phyloP scores from a whole-genome alignment of 371 early-diverging fungal genomes.

The Synchytrium microbalum region DNA sequence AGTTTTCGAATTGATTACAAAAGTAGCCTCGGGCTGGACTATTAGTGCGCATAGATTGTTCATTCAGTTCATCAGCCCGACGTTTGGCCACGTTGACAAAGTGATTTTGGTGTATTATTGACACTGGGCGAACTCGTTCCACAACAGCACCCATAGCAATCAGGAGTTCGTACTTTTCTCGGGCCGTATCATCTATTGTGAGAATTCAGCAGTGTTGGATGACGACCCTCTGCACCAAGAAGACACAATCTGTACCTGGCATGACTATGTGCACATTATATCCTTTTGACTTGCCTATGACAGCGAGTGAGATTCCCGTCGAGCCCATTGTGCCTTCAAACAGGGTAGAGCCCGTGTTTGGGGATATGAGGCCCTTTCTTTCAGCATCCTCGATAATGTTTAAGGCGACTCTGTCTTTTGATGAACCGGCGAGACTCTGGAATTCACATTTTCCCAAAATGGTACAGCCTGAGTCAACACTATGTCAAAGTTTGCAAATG shows the following conservation, averaged over 20 bases:
- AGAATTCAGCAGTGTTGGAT: neutral
- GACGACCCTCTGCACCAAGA: neutral
- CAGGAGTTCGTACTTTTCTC: conserved; percentile 80
- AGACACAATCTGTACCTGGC: conserved; percentile 46
- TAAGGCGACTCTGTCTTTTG: conserved; percentile 88
- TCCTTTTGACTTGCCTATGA: conserved; percentile 76
- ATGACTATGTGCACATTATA: conserved; percentile 89
- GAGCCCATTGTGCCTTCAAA: conserved; percentile 67
- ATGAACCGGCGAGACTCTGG: conserved; percentile 85
- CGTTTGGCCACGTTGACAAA: conserved; percentile 82
- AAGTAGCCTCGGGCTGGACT: conserved; percentile 55
- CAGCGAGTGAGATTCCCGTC: conserved; percentile 43
- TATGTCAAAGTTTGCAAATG: no score
- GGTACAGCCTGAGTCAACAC: conserved; percentile 88
- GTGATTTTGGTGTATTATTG: conserved; percentile 85
- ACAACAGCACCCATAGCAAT: conserved; percentile 82
- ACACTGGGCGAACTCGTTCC: conserved; percentile 83
- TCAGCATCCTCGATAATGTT: conserved; percentile 78
- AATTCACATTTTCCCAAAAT: conserved; percentile 74
- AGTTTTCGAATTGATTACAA: conserved; percentile 91
- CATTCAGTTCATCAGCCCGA: conserved; percentile 42
- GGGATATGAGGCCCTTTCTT: conserved; percentile 45
- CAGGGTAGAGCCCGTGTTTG: conserved; percentile 41
- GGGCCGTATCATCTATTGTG: conserved; percentile 66
- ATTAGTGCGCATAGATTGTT: conserved; percentile 11